These are phyloP conservation scores for Debaryomycetaceae sp. DNA, from an alignment of 1,139 yeast species.

Conservation along the genomic window DNA sequence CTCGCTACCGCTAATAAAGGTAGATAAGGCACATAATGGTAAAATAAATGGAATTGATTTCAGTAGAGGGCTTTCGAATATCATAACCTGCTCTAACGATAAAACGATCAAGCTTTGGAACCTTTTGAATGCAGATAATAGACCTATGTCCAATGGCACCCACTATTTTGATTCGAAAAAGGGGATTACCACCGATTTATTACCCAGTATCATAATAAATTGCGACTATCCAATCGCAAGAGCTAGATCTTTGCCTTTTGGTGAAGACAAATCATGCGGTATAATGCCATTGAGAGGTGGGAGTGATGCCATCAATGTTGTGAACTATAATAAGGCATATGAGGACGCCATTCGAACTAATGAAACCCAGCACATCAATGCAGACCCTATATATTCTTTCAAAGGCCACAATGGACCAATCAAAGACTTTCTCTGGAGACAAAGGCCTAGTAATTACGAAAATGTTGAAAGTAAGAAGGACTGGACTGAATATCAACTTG, in stretches of 20 bases:
- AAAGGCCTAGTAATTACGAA: constrained; percentile 41
- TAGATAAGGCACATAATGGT: constrained; percentile 68
- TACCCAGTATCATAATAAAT: constrained; percentile 57
- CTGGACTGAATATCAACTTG: constrained; percentile 82
- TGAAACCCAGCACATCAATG: constrained; percentile 24
- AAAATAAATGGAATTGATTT: constrained; percentile 90
- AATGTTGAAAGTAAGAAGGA: constrained; percentile 42
- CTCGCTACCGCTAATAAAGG: constrained; percentile 58
- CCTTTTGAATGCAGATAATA: constrained; percentile 30
- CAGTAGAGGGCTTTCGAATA: constrained; percentile 52
- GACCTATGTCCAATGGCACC: constrained; percentile 14
- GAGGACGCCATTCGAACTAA: constrained; percentile 27
- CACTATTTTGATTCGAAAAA: constrained; percentile 21
- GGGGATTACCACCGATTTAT: constrained; percentile 7
- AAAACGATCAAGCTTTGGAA: constrained; percentile 88
- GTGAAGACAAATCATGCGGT: constrained; percentile 70
- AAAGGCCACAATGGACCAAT: constrained; percentile 83
- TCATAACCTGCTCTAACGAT: constrained; percentile 85
- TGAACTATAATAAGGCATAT: constrained; percentile 52
- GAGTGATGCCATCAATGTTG: constrained; percentile 64
- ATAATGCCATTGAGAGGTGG: constrained; percentile 93
- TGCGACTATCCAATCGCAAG: constrained; percentile 86
- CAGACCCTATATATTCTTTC: constrained; percentile 55
- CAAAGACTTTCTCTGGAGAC: constrained; percentile 85
- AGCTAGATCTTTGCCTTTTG: constrained; percentile 87